phyloP scores from a whole-genome alignment of 495 filamentous ascomycete species.

The Hypomontagnella monticulosa region DNA sequence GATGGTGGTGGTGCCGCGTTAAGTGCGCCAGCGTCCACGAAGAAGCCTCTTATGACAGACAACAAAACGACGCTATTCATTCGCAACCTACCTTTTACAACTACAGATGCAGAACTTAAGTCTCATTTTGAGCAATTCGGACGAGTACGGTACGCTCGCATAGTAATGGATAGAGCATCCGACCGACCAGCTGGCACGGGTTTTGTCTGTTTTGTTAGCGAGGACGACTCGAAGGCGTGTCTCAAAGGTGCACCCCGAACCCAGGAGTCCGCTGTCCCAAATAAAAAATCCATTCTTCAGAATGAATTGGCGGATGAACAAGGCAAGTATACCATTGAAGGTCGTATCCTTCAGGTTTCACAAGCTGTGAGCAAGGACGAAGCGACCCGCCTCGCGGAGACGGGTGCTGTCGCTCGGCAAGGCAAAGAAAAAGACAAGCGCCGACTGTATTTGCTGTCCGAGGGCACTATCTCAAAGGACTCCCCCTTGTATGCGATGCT shows the following conservation, averaged over 20 bases:
- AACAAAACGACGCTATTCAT: constrained; percentile 85
- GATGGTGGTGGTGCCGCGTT: constrained; percentile 50
- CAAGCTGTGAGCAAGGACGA: constrained; percentile 84
- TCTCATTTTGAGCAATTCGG: constrained; percentile 89
- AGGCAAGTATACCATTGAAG: constrained; percentile 88
- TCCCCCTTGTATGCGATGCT: constrained; percentile 79
- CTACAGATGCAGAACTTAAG: constrained; percentile 79
- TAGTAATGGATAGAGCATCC: constrained; percentile 85
- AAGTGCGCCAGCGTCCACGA: constrained; percentile 50
- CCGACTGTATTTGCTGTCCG: constrained; percentile 86
- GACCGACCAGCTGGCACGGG: constrained; percentile 89
- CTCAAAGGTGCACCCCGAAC: constrained; percentile 74
- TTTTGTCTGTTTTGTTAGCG: constrained; percentile 91
- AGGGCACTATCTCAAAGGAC: constrained; percentile 79
- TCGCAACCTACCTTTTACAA: constrained; percentile 91
- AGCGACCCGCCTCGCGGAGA: constrained; percentile 76
- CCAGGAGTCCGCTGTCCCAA: constrained; percentile 52
- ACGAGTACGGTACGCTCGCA: constrained; percentile 82
- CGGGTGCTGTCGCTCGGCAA: constrained; percentile 69
- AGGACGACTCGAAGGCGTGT: constrained; percentile 76
- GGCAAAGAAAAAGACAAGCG: constrained; percentile 87
- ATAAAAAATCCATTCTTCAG: constrained; percentile 83
- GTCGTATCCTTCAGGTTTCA: constrained; percentile 83
- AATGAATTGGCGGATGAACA: constrained; percentile 78
- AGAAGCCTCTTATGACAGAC: constrained; percentile 55